These are phyloP conservation scores for Priceomyces fermenticarens DNA, from an alignment of 805 yeast genomes.

Conservation along the genomic window DNA sequence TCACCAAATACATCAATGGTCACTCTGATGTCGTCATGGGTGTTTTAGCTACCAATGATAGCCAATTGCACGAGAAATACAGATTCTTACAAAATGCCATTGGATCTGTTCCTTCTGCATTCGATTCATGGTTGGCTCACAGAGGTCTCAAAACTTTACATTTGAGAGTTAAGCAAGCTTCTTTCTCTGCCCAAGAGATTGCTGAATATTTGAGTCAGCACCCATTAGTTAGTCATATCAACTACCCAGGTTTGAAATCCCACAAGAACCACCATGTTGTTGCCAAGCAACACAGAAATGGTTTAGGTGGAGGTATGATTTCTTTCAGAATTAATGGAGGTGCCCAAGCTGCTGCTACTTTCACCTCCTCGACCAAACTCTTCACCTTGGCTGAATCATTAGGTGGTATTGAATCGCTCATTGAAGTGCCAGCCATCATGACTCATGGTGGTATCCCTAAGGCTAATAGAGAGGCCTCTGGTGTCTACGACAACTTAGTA, in stretches of 20 bases:
- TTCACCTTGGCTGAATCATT: conserved; percentile 87
- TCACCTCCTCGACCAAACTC: conserved; percentile 69
- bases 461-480: conserved; percentile 72
- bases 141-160: conserved; percentile 87
- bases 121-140: conserved; percentile 91
- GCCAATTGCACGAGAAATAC: conserved; percentile 56
- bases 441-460: conserved; percentile 88
- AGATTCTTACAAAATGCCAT: conserved; percentile 82
- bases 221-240: conserved; percentile 59
- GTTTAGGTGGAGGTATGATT: conserved; percentile 89
- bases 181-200: conserved; percentile 61
- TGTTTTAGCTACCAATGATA: conserved; percentile 67
- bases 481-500: conserved; percentile 78
- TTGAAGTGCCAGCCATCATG: conserved; percentile 89
- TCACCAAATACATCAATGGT: conserved; percentile 87
- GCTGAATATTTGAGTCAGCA: conserved; percentile 59
- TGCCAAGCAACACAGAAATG: conserved; percentile 72
- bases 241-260: conserved; percentile 78
- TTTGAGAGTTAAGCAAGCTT: conserved; percentile 70
- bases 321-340: conserved; percentile 86
- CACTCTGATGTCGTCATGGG: conserved; percentile 92
- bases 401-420: conserved; percentile 83
- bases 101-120: conserved; percentile 88
- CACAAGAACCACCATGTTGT: conserved; percentile 66
- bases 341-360: conserved; percentile 67